These are phyloP conservation scores for Annulohypoxylon nitens DNA, from an alignment of 495 filamentous ascomycete species.

Conservation along the genomic window DNA sequence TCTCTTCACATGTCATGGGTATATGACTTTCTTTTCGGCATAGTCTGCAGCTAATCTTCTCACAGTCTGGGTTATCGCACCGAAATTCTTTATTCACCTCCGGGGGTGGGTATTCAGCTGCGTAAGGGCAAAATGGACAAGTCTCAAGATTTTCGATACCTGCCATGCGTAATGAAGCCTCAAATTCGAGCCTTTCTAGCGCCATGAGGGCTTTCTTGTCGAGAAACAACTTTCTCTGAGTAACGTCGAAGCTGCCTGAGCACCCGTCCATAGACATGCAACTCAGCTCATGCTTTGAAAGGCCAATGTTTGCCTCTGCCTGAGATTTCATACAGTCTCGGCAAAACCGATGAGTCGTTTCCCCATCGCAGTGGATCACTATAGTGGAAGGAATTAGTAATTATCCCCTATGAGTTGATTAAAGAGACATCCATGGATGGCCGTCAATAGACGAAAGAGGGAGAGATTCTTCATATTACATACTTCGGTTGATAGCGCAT, in stretches of 20 bases:
- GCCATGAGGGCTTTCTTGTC: constrained; percentile 66
- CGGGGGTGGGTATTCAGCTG: constrained; percentile 74
- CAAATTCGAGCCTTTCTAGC: constrained; percentile 77
- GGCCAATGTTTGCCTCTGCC: constrained; percentile 76
- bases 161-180: constrained; percentile 73
- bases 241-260: constrained; percentile 55
- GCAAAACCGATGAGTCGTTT: constrained; percentile 72
- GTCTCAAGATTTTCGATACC: constrained; percentile 73
- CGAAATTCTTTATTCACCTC: constrained; percentile 81
- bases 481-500: constrained; percentile 68
- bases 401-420: background rate
- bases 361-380: constrained; percentile 73
- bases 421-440: no score
- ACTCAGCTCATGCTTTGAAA: constrained; percentile 69
- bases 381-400: background rate
- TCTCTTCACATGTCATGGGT: constrained; percentile 79
- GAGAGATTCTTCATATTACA: background rate
- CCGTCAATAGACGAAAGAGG: background rate
- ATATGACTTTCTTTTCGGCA: constrained; percentile 81
- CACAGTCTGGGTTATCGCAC: constrained; percentile 76
- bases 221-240: constrained; percentile 68
- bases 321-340: constrained; percentile 70
- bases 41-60: constrained; percentile 76
- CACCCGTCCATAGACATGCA: constrained; percentile 68
- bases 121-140: constrained; percentile 89